These are phyloP conservation scores for Handroanthus guayacan DNA, from an alignment of 257 asterid species.

Conservation along the genomic window DNA sequence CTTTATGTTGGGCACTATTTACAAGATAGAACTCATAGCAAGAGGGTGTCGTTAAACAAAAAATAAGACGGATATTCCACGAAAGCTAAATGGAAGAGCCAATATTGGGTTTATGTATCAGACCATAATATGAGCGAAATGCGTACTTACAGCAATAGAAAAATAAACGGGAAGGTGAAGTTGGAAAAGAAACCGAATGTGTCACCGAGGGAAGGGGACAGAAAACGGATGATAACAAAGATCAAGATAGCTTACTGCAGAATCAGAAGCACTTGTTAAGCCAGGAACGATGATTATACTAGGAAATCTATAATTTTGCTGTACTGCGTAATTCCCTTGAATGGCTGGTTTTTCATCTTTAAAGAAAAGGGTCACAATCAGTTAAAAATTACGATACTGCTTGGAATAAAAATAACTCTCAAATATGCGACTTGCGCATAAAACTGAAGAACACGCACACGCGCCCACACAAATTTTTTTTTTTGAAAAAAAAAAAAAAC, in stretches of 20 bases:
- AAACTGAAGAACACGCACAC: neutral
- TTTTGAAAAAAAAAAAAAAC: neutral
- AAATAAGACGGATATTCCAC: neutral
- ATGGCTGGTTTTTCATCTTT: constrained; percentile 33
- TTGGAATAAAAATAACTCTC: neutral
- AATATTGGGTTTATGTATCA: neutral
- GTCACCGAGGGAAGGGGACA: no score
- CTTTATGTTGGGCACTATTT: no score
- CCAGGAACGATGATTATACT: constrained; percentile 66
- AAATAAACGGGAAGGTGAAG: no score
- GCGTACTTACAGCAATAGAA: no score
- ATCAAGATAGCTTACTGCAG: constrained; percentile 54
- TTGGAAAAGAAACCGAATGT: no score
- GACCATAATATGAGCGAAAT: neutral
- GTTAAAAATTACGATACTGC: neutral
- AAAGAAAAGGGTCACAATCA: constrained; percentile 30
- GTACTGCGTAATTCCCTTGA: constrained; percentile 43
- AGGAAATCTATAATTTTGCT: constrained; percentile 46
- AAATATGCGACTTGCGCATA: neutral
- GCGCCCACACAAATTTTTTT: no score
- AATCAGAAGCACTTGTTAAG: constrained; percentile 61
- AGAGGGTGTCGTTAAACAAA: no score
- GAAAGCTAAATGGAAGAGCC: neutral
- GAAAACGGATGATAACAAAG: neutral
- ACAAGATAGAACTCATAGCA: no score